Conservation (phyloP, 164 flowering plant genomes). For the Aristolochia californica region DNA sequence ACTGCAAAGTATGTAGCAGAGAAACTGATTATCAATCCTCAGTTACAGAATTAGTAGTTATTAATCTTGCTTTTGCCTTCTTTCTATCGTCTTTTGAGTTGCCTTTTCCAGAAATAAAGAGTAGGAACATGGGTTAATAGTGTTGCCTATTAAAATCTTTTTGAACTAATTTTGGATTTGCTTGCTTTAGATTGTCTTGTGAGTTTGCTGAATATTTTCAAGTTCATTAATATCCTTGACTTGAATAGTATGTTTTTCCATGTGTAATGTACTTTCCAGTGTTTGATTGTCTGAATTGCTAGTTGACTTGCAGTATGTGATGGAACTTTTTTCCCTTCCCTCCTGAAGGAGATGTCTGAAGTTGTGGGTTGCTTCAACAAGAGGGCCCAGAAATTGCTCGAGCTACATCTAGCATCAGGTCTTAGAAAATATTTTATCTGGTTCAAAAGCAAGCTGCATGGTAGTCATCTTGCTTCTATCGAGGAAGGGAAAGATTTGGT, state of each 20-base stretch:
- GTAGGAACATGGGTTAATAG: too few relatives aligned
- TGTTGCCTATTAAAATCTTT: background rate
- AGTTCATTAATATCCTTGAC: too few relatives aligned
- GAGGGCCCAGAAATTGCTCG: conserved; percentile 72
- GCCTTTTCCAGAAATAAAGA: too few relatives aligned
- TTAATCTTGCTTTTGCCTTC: background rate
- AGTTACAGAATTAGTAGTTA: too few relatives aligned
- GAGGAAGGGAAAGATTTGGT: conserved; percentile 84
- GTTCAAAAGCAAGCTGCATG: conserved; percentile 44
- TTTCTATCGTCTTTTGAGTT: background rate
- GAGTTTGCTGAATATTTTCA: too few relatives aligned
- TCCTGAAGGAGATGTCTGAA: conserved; percentile 73
- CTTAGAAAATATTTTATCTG: conserved; percentile 49
- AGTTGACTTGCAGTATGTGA: conserved; percentile 56
- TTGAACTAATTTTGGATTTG: too few relatives aligned
- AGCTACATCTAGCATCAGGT: conserved; percentile 72
- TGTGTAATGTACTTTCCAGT: too few relatives aligned
- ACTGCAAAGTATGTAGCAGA: too few relatives aligned
- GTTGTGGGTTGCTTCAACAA: conserved; percentile 67
- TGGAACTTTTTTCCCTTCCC: conserved; percentile 85
- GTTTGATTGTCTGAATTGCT: background rate
- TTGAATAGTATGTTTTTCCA: too few relatives aligned
- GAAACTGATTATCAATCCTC: too few relatives aligned
- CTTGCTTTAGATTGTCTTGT: too few relatives aligned
- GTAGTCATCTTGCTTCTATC: conserved; percentile 44